These are phyloP conservation scores for Lippia alba DNA, from an alignment of 305 asterid genomes.

Conservation along the genomic window DNA sequence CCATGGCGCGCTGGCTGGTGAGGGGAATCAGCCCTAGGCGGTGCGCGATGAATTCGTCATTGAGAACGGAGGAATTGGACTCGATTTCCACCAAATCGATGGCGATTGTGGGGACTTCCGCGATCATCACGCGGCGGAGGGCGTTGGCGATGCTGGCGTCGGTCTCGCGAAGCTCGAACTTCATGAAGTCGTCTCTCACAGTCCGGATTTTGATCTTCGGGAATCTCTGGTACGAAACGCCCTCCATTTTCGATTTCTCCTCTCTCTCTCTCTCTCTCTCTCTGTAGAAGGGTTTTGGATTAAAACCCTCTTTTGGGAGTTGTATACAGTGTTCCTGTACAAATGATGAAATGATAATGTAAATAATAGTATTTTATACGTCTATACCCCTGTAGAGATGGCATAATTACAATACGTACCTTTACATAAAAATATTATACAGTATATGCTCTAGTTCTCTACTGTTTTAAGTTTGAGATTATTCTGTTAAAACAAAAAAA, in stretches of 20 bases:
- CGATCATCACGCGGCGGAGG: slow-evolving; percentile 97
- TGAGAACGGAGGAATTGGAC: slow-evolving; percentile 86
- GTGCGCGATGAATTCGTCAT: slow-evolving; percentile 94
- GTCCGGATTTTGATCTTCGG: slow-evolving; percentile 86
- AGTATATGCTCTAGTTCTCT: too few relatives aligned
- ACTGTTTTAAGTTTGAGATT: too few relatives aligned
- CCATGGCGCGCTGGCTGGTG: slow-evolving; percentile 89
- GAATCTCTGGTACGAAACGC: slow-evolving; percentile 78
- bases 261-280: slow-evolving; percentile 21
- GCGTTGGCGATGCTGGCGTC: slow-evolving; percentile 96
- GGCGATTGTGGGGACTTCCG: slow-evolving; percentile 97
- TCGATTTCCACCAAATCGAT: slow-evolving; percentile 96
- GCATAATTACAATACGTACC: too few relatives aligned
- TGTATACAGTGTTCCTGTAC: slow-evolving; percentile 1
- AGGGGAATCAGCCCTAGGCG: slow-evolving; percentile 91
- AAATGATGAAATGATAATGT: too few relatives aligned
- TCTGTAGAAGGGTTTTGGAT: slow-evolving; percentile 33
- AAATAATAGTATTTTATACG: too few relatives aligned
- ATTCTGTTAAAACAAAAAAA: too few relatives aligned
- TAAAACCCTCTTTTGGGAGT: slow-evolving; percentile 34
- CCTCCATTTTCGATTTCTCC: slow-evolving; percentile 53
- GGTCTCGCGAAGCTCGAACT: slow-evolving; percentile 94
- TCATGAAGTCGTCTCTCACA: slow-evolving; percentile 69
- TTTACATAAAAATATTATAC: too few relatives aligned
- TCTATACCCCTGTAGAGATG: too few relatives aligned